Percentiles rank a stretch among this genome's conserved stretches.
Conservation (phyloP, 768 basidiomycete genomes). For the Calocybe indica region DNA sequence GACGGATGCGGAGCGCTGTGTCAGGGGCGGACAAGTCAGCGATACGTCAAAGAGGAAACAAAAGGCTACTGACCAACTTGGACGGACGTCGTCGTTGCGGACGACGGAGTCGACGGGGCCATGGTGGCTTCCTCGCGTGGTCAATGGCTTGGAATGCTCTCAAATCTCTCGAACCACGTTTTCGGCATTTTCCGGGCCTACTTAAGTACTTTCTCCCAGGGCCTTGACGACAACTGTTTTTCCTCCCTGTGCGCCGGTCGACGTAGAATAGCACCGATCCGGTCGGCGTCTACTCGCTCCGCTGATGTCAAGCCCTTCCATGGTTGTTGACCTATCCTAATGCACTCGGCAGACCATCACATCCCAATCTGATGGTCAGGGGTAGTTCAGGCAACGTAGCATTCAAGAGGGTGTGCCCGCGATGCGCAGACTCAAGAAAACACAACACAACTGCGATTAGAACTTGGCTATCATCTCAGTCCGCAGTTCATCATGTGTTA, state of each 20-base stretch:
- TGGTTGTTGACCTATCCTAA: no score
- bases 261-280: no score
- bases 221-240: conserved; percentile 7
- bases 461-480: no score
- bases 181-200: conserved; percentile 29
- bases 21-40: conserved; percentile 10
- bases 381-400: neutral
- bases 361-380: neutral
- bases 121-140: conserved; percentile 44
- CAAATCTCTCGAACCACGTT: conserved; percentile 22
- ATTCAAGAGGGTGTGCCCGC: neutral
- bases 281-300: no score
- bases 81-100: conserved; percentile 76
- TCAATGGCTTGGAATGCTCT: conserved; percentile 13
- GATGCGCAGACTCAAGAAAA: neutral
- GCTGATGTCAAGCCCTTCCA: no score
- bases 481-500: no score
- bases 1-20: conserved; percentile 84
- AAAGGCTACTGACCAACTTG: conserved; percentile 77
- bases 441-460: neutral
- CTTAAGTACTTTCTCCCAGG: conserved; percentile 1
- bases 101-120: conserved; percentile 70
- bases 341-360: no score
- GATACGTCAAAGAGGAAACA: neutral
- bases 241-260: neutral